These are phyloP conservation scores for Amauroascus niger DNA, from an alignment of 2,329 filamentous ascomycete species.

Conservation along the genomic window DNA sequence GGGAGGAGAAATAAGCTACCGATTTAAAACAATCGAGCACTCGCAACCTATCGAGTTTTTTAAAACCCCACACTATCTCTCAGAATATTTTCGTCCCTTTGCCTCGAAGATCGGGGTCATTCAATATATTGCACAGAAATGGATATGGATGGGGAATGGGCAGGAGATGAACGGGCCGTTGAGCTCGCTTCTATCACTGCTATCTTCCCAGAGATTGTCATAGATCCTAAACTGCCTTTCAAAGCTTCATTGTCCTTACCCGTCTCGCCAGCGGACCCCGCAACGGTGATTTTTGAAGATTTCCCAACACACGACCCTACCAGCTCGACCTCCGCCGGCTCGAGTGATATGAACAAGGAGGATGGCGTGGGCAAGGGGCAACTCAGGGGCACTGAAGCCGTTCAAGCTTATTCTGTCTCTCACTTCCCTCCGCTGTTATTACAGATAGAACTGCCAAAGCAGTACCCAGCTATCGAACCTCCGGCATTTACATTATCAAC, in stretches of 20 bases:
- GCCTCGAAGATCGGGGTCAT: no score
- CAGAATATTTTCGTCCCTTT: no score
- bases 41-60: background rate
- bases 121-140: background rate
- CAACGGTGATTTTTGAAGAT: slow-evolving; percentile 39
- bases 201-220: slow-evolving; percentile 52
- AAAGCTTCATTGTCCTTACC: slow-evolving; percentile 47
- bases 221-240: slow-evolving; percentile 40
- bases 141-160: slow-evolving; percentile 5
- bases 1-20: background rate
- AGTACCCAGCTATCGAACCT: slow-evolving; percentile 46
- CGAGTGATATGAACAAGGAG: background rate
- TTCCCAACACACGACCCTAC: slow-evolving; percentile 31
- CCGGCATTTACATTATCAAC: slow-evolving; percentile 44
- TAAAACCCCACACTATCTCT: no score
- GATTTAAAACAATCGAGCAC: background rate
- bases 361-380: slow-evolving; percentile 20
- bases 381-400: background rate
- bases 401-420: slow-evolving; percentile 37
- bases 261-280: slow-evolving; percentile 45
- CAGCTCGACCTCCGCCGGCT: slow-evolving; percentile 15
- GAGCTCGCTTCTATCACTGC: slow-evolving; percentile 52
- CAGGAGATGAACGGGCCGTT: slow-evolving; percentile 48
- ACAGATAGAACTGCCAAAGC: slow-evolving; percentile 43
- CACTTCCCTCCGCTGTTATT: slow-evolving; percentile 50